These are phyloP conservation scores for Begonia masoniana DNA, from an alignment of 306 rosid species.

Conservation along the genomic window DNA sequence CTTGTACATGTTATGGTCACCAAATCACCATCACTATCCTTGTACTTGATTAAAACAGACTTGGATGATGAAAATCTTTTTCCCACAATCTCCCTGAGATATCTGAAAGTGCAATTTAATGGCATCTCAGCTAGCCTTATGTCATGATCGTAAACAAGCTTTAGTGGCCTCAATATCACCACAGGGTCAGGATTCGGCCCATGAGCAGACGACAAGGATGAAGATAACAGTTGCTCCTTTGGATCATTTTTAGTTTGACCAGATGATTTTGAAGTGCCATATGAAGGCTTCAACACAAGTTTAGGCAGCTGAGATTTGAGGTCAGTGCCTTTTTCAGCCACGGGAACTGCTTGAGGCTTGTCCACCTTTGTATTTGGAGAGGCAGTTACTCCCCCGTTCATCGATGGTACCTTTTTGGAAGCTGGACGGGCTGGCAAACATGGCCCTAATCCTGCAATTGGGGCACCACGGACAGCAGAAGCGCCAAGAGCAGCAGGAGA, in stretches of 20 bases:
- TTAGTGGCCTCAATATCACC: conserved; percentile 50
- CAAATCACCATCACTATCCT: conserved; percentile 83
- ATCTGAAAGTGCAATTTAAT: conserved; percentile 31
- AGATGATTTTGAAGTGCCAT: conserved; percentile 30
- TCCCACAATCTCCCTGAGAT: conserved; percentile 60
- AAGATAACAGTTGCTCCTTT: conserved; percentile 30
- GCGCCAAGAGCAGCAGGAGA: conserved; percentile 99
- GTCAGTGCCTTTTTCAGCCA: conserved; percentile 52
- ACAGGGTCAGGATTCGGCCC: conserved; percentile 21
- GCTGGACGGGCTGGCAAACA: conserved; percentile 66
- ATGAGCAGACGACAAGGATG: conserved; percentile 12
- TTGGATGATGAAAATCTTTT: conserved; percentile 79
- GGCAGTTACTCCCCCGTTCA: conserved; percentile 22
- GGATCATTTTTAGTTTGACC: conserved; percentile 21
- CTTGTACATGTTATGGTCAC: conserved; percentile 80
- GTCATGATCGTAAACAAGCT: conserved; percentile 76
- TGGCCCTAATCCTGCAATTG: conserved; percentile 78
- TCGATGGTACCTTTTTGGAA: conserved; percentile 37
- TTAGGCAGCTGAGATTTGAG: conserved; percentile 40
- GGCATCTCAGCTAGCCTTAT: conserved; percentile 92
- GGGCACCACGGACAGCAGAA: conserved; percentile 91
- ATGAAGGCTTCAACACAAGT: conserved; percentile 54
- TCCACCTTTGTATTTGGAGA: conserved; percentile 38
- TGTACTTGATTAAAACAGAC: conserved; percentile 81
- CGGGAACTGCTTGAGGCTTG: conserved; percentile 31